Conservation (phyloP, 495 filamentous ascomycete species). For the Cairneyella variabilis region DNA sequence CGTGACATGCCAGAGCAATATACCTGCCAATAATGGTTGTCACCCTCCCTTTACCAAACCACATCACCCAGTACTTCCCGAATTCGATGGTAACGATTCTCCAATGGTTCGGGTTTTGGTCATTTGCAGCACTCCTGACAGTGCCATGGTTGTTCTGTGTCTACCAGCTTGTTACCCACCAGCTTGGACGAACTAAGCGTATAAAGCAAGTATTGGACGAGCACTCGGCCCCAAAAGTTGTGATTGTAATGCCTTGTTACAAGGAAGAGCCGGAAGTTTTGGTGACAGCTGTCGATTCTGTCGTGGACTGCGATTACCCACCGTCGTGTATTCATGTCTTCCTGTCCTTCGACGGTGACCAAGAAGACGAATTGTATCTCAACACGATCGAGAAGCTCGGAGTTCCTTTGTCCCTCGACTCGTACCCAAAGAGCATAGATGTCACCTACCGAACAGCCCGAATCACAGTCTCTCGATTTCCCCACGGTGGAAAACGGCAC, state of each 20-base stretch:
- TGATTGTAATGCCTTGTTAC: slow-evolving; percentile 97
- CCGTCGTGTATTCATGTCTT: slow-evolving; percentile 93
- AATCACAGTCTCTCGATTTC: slow-evolving; percentile 89
- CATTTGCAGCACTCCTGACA: slow-evolving; percentile 80
- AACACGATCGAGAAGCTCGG: slow-evolving; percentile 86
- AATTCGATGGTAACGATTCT: slow-evolving; percentile 58
- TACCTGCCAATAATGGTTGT: slow-evolving; percentile 95
- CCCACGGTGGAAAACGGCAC: slow-evolving; percentile 88
- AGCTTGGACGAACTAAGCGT: slow-evolving; percentile 72
- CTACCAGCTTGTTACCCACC: slow-evolving; percentile 82
- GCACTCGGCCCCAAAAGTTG: slow-evolving; percentile 83
- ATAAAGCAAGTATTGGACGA: slow-evolving; percentile 86
- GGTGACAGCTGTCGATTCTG: slow-evolving; percentile 84
- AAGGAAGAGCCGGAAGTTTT: slow-evolving; percentile 87
- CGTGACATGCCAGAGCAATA: slow-evolving; percentile 53
- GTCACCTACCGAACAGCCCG: slow-evolving; percentile 76
- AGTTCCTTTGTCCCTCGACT: slow-evolving; percentile 70
- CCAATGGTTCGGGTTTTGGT: slow-evolving; percentile 96
- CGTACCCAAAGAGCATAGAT: slow-evolving; percentile 88
- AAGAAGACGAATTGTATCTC: slow-evolving; percentile 84
- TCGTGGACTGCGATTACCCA: slow-evolving; percentile 94
- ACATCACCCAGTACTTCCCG: slow-evolving; percentile 70
- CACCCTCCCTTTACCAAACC: slow-evolving; percentile 77
- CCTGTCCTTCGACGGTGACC: slow-evolving; percentile 89
- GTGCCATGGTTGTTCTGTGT: slow-evolving; percentile 93